Percentiles rank a stretch among this genome's conserved stretches.
Conservation (phyloP, 2,329 filamentous ascomycete genomes). For the Geoglossum cookeanum region DNA sequence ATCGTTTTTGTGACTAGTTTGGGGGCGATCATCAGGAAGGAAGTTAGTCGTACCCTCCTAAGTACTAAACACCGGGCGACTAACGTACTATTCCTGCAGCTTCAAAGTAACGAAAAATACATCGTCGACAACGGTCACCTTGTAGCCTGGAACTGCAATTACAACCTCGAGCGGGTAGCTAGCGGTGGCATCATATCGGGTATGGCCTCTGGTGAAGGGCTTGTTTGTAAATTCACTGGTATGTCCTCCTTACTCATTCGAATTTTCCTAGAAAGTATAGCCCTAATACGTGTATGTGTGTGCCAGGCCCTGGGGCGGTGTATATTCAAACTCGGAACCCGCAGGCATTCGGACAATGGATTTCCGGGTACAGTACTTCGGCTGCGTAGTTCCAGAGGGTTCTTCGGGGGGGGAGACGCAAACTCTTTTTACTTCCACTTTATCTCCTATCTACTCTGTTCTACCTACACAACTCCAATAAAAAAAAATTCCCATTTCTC, state of each 20-base stretch:
- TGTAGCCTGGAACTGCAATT: slow-evolving; percentile 94
- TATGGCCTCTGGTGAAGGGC: slow-evolving; percentile 60
- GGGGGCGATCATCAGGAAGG: slow-evolving; percentile 86
- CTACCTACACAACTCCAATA: too few species aligned
- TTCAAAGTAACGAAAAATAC: slow-evolving; percentile 57
- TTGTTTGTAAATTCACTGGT: slow-evolving; percentile 84
- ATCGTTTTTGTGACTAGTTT: slow-evolving; percentile 84
- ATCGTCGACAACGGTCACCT: slow-evolving; percentile 86
- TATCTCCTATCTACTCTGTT: too few species aligned
- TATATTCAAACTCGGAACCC: slow-evolving; percentile 87
- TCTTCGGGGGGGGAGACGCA: too few species aligned
- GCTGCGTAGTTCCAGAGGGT: neutral
- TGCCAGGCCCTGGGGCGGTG: slow-evolving; percentile 55
- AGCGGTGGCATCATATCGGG: slow-evolving; percentile 88
- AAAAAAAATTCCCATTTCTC: too few species aligned
- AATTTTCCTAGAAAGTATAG: neutral
- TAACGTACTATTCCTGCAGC: slow-evolving; percentile 16
- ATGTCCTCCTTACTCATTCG: slow-evolving; percentile 5
- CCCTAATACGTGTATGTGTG: neutral
- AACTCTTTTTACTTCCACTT: too few species aligned
- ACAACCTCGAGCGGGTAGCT: slow-evolving; percentile 72
- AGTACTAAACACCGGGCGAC: neutral
- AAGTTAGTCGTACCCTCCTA: slow-evolving; percentile 31
- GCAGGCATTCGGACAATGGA: slow-evolving; percentile 36
- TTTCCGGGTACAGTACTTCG: slow-evolving; percentile 16